Percentiles rank a stretch among this genome's conserved stretches.
phyloP scores from a whole-genome alignment of 106 monocot genomes.

The Narthecium ossifragum region DNA sequence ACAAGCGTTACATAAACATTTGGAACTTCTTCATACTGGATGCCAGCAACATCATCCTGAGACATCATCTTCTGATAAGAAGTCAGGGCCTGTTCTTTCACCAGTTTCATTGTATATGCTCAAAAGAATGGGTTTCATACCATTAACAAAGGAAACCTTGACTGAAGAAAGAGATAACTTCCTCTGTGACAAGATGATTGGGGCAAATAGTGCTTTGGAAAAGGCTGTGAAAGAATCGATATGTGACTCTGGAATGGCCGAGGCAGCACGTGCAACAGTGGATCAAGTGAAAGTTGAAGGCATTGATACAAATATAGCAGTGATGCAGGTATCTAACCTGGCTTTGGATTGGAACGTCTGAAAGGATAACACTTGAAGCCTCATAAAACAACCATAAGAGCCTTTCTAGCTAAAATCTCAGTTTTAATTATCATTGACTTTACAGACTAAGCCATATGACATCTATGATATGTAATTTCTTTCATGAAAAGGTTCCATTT shows the following conservation, averaged over 20 bases:
- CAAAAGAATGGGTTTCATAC: constrained; percentile 45
- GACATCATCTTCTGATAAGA: constrained; percentile 11
- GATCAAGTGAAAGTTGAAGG: constrained; percentile 90
- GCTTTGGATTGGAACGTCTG: too few species aligned
- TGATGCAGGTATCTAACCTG: constrained; percentile 53
- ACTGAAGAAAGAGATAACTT: constrained; percentile 26
- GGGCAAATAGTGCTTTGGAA: constrained; percentile 50
- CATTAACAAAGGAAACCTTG: constrained; percentile 22
- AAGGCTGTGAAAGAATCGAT: constrained; percentile 66
- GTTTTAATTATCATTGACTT: background rate
- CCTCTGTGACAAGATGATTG: constrained; percentile 32
- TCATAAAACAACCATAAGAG: background rate
- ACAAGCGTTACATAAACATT: constrained; percentile 62
- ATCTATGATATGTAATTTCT: background rate
- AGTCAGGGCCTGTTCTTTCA: constrained; percentile 9
- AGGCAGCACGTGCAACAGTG: constrained; percentile 75
- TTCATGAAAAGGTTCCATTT: too few species aligned
- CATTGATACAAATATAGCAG: constrained; percentile 81
- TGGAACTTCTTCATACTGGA: constrained; percentile 35
- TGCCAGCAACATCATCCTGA: constrained; percentile 5
- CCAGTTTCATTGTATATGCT: constrained; percentile 59
- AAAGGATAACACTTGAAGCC: background rate
- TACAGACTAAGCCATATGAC: background rate
- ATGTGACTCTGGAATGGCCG: constrained; percentile 50
- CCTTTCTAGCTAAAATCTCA: background rate